Percentiles rank a stretch among this genome's conserved stretches.
Evolutionary conservation across 768 basidiomycete genomes (phyloP).

Genomic region (Auricularia cornea): DNA sequence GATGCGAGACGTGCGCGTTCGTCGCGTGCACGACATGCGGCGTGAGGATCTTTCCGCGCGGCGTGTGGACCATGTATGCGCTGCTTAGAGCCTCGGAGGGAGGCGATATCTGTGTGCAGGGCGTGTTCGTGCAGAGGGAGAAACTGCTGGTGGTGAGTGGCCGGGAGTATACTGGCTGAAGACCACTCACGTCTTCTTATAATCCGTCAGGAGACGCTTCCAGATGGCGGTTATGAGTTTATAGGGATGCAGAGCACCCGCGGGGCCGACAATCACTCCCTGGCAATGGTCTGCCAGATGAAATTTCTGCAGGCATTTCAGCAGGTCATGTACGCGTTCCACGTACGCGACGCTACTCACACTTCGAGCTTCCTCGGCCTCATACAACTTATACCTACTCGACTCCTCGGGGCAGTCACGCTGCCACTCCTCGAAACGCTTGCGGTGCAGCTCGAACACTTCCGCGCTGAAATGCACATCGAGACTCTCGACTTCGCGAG

Average conservation of each 20-base stretch:
- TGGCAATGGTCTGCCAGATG: conserved; percentile 36
- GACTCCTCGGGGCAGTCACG: conserved; percentile 46
- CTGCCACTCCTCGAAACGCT: conserved; percentile 36
- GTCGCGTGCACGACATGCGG: conserved; percentile 74
- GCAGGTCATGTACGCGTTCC: conserved; percentile 12
- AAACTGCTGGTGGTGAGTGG: conserved; percentile 33
- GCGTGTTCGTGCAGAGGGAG: conserved; percentile 48
- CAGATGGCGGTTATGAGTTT: conserved; percentile 56
- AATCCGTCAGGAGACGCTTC: conserved; percentile 39
- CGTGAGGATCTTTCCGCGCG: conserved; percentile 47
- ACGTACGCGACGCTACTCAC: conserved; percentile 18
- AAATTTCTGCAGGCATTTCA: conserved; percentile 36
- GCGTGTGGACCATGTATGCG: conserved; percentile 50
- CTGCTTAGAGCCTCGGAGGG: conserved; percentile 15
- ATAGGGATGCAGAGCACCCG: conserved; percentile 63
- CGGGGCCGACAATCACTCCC: conserved; percentile 46
- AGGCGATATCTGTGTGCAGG: conserved; percentile 44
- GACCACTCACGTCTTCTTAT: conserved; percentile 40
- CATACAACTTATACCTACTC: conserved; percentile 17
- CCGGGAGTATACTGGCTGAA: background rate
- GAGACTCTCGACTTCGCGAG: conserved; percentile 46
- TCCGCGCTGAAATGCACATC: conserved; percentile 45
- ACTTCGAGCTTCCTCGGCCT: conserved; percentile 26
- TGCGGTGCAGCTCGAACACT: conserved; percentile 36
- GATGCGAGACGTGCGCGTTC: conserved; percentile 72